Percentiles rank a stretch among this genome's conserved stretches.
phyloP scores from a whole-genome alignment of 805 yeast genomes.

The Kazachstania taianensis region DNA sequence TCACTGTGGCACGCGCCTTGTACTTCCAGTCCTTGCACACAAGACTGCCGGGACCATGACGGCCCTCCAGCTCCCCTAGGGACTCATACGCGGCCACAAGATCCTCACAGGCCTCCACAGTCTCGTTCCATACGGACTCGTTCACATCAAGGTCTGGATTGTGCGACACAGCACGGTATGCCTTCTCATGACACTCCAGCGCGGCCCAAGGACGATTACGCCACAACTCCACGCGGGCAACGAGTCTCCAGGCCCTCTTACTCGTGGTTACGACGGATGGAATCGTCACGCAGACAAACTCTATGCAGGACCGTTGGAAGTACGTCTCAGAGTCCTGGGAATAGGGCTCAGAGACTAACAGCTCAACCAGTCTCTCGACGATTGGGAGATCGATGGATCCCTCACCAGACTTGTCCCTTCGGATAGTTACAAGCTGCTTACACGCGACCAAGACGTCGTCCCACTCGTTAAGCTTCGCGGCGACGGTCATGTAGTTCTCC shows the following conservation, averaged over 20 bases:
- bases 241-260: constrained; percentile 64
- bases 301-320: constrained; percentile 61
- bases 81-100: constrained; percentile 79
- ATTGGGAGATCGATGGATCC: constrained; percentile 64
- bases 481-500: constrained; percentile 78
- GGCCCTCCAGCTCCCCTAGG: constrained; percentile 76
- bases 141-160: constrained; percentile 53
- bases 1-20: constrained; percentile 62
- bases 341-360: constrained; percentile 45
- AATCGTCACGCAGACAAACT: constrained; percentile 56
- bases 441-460: constrained; percentile 72
- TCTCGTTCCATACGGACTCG: constrained; percentile 61
- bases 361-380: constrained; percentile 60
- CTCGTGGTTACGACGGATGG: constrained; percentile 58
- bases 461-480: constrained; percentile 80
- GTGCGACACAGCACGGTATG: constrained; percentile 61
- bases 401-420: constrained; percentile 49
- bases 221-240: constrained; percentile 85
- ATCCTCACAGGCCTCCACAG: constrained; percentile 70
- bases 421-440: constrained; percentile 48
- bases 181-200: constrained; percentile 76
- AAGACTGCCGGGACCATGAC: constrained; percentile 67
- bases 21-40: constrained; percentile 90
- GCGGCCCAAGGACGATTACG: constrained; percentile 80
- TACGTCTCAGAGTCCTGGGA: constrained; percentile 36